Evolutionary conservation across 2,329 filamentous ascomycete genomes (phyloP), one percentile per base, ranked within the genome.

Genomic region (Lachnellula subtilissima): DNA sequence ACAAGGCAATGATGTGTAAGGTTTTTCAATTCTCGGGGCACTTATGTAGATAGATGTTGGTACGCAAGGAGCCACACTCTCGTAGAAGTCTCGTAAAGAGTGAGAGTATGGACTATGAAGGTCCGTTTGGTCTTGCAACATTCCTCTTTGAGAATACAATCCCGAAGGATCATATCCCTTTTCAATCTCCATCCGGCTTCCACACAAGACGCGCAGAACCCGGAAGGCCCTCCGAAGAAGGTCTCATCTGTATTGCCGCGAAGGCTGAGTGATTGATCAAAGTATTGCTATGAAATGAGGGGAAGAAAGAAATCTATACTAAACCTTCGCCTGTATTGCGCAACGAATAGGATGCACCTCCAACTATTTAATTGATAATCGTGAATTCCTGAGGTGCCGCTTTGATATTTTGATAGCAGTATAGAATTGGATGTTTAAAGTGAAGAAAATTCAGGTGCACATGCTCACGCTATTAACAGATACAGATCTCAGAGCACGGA

Each of bases 31-130:
- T 11, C 9, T 32, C 28, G 28, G 11, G 9, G 9, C 28, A 32
- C 28, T 32, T 25, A 9, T 8, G 28, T 9, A 32, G 28, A 32
- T n/a, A 52, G 25, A 73, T 78, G 76, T 78, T 72, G 75, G 76
- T 75, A 72, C 72, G 68, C 74, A 74, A 75, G 77, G 77, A 79
- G 77, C 78, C 77, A 76, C 74, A 74, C 74, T 74, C 70, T 71
- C 74, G 68, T 74, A 65, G 67, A 49, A 65, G 58, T 66, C 71
- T 70, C 69, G 59, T 69, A 68, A 75, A 74, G 75, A 75, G 70
- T 71, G 75, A 69, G 70, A 75, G 73, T 71, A 74, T 77, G 77
- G 78, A 79, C 77, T 79, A 79, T 79, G 77, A 79, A 74, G 75
- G 76, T 75, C 76, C 75, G 59, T 45, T 77, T 72, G 57, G 53